Evolutionary conservation across 352 stramenopile species (phyloP).

Genomic region (Phytophthora sp.): DNA sequence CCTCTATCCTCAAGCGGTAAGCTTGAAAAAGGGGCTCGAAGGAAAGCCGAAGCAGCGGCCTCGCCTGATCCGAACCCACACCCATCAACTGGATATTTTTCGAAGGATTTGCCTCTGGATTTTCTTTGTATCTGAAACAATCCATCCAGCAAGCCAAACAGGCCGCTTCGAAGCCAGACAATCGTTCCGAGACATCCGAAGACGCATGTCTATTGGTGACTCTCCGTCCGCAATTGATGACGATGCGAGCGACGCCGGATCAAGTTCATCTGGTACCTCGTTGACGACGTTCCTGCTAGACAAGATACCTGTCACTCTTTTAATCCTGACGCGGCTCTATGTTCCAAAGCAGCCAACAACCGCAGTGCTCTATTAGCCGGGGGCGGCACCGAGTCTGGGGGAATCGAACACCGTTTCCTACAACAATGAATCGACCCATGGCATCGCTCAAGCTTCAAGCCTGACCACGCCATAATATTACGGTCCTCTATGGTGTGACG

Average conservation of each 20-base stretch:
- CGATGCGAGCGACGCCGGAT: too few species aligned
- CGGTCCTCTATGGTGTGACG: background rate
- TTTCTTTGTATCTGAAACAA: background rate
- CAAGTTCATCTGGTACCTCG: too few species aligned
- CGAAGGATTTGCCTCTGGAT: too few species aligned
- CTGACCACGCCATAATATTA: background rate
- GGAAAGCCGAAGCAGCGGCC: too few species aligned
- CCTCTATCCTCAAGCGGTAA: too few species aligned
- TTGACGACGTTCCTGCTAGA: too few species aligned
- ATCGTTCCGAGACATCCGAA: background rate
- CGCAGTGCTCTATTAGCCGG: background rate
- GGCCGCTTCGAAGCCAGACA: background rate
- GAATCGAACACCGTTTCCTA: background rate
- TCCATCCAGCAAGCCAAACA: background rate
- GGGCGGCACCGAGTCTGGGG: background rate
- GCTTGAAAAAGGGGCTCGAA: too few species aligned
- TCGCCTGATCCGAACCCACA: too few species aligned
- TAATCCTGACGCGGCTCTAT: background rate
- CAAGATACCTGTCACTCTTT: too few species aligned
- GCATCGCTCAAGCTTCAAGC: background rate
- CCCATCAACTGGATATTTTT: too few species aligned
- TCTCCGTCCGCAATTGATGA: too few species aligned
- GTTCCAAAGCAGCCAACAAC: background rate
- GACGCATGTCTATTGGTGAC: too few species aligned
- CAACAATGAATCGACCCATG: background rate